These are phyloP conservation scores for Tuber indicum DNA, from an alignment of 495 filamentous ascomycete species.

Conservation along the genomic window DNA sequence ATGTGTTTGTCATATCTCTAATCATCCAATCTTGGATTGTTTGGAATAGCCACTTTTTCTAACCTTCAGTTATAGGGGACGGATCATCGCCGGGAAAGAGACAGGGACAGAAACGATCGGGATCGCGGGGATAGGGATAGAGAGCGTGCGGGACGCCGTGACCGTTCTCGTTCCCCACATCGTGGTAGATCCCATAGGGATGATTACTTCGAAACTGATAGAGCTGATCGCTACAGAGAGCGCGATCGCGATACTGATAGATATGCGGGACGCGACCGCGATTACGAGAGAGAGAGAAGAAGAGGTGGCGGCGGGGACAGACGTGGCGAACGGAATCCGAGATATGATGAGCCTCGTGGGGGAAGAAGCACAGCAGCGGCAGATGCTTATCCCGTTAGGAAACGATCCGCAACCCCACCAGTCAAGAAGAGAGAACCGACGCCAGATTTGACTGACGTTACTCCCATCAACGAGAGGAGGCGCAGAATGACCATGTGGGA, in stretches of 20 bases:
- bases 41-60: conserved; percentile 7
- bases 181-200: conserved; percentile 38
- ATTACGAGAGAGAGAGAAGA: conserved; percentile 44
- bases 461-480: conserved; percentile 71
- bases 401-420: conserved; percentile 70
- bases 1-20: conserved; percentile 12
- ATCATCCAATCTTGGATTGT: not conserved
- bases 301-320: conserved; percentile 37
- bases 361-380: conserved; percentile 6
- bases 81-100: conserved; percentile 41
- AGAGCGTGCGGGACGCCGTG: conserved; percentile 37
- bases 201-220: conserved; percentile 36
- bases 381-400: conserved; percentile 46
- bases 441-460: conserved; percentile 81
- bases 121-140: conserved; percentile 20
- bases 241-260: conserved; percentile 52
- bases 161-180: conserved; percentile 42
- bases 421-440: conserved; percentile 90
- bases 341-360: conserved; percentile 35
- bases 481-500: conserved; percentile 97
- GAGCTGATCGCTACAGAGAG: conserved; percentile 43
- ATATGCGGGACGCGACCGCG: conserved; percentile 45
- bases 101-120: conserved; percentile 39
- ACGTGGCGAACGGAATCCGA: conserved; percentile 31
- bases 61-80: conserved; percentile 28